A percentile compares a stretch with the other conserved stretches of the same genome.
Evolutionary conservation across 805 yeast species (phyloP).

Genomic region (Kodamaea kaohsiungensis): DNA sequence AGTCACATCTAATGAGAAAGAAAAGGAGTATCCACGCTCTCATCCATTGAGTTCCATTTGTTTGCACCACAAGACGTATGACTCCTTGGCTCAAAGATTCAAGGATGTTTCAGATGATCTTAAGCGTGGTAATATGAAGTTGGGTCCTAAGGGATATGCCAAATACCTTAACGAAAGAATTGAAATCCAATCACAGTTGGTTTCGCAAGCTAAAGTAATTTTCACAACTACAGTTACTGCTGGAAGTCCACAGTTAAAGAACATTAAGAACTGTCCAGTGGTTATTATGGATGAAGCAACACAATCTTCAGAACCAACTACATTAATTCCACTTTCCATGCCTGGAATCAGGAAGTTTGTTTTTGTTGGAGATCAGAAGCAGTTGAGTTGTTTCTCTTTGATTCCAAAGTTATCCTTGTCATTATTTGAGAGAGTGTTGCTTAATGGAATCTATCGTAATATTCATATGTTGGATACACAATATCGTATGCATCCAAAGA

Average conservation of each 20-base stretch:
- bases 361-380: conserved; percentile 77
- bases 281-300: conserved; percentile 81
- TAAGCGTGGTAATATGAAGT: conserved; percentile 25
- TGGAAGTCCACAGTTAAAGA: conserved; percentile 64
- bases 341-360: conserved; percentile 66
- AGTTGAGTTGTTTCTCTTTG: conserved; percentile 69
- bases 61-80: conserved; percentile 59
- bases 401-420: conserved; percentile 67
- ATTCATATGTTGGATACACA: conserved; percentile 72
- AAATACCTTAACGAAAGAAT: conserved; percentile 48
- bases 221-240: conserved; percentile 74
- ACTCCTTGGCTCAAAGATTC: conserved; percentile 47
- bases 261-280: conserved; percentile 56
- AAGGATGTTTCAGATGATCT: conserved; percentile 46
- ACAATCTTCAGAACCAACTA: conserved; percentile 72
- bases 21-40: conserved; percentile 55
- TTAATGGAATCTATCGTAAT: conserved; percentile 58
- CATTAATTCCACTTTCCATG: conserved; percentile 69
- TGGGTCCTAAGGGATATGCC: conserved; percentile 45
- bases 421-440: conserved; percentile 64
- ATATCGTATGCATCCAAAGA: conserved; percentile 67
- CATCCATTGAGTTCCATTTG: conserved; percentile 63
- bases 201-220: conserved; percentile 67
- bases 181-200: conserved; percentile 48
- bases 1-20: conserved; percentile 61